Base-by-base conservation (phyloP, 805 yeast species). In the Wickerhamiella sergipiensis region DNA sequence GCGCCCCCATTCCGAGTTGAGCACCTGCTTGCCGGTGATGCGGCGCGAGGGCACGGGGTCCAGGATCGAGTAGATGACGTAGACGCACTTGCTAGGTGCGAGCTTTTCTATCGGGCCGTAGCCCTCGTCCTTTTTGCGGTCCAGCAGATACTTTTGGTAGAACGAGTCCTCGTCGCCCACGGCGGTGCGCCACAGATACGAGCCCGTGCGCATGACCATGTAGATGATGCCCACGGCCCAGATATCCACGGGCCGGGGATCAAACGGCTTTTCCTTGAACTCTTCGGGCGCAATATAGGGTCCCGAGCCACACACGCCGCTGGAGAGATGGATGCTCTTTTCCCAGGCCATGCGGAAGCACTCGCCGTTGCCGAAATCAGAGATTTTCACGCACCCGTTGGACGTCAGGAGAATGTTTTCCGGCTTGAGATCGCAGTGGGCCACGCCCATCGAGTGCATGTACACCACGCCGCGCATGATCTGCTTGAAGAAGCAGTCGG, bases 251-350 rank as follows among this genome's bases (percentile, higher is more conserved):
- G 79, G 72, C 49, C 88, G 68, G 10, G 95, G 86, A 57, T 86
- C 95, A 60, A 83, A 84, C 45, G 70, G 72, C 45, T 73, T 71
- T 5, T 68, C 64, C 18, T 63, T 61, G 61, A 77, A 84, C 65
- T 89, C 95, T 62, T 88, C 97, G 0, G 97, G 97, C 0, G 96
- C 85, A 64, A 87, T 86, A 66, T 86, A 89, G 1, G 96, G 92
- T 52, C 81, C 90, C 1, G 94, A 83, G 2, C 97, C 97, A 60
- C 89, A 78, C 5, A 83, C 76, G n/a, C 95, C 95, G 21, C 71
- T 66, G 33, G 81, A 75, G 49, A 77, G 71, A 60, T 82, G 88
- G 40, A 79, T 77, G 47, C 81, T 81, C 50, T 71, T 72, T 60
- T 86, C 95, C 94, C 95, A 89, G 3, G 88, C 86, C 50, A 95